Conservation (phyloP, 306 rosid genomes). For the Styphnolobium japonicum region DNA sequence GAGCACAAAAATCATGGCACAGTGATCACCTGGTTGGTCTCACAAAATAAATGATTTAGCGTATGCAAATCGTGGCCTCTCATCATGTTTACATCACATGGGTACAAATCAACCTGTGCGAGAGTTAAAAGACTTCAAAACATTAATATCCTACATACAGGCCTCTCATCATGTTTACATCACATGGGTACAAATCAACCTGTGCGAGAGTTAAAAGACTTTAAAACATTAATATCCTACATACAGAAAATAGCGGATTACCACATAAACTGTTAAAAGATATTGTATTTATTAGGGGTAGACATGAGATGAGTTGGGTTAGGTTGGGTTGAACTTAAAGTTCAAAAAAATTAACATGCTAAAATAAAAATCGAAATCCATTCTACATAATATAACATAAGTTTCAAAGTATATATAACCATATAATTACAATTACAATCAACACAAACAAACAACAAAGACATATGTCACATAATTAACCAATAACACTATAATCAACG, state of each 20-base stretch:
- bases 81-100: not conserved
- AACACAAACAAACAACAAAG: too few relatives aligned
- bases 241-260: not conserved
- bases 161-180: not conserved
- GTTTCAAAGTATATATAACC: too few relatives aligned
- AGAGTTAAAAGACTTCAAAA: not conserved
- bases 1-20: constrained; percentile 2
- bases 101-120: not conserved
- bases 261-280: too few relatives aligned
- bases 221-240: not conserved
- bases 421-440: too few relatives aligned
- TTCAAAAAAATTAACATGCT: too few relatives aligned
- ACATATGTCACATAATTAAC: too few relatives aligned
- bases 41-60: not conserved
- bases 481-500: too few relatives aligned
- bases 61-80: not conserved
- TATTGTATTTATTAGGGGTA: too few relatives aligned
- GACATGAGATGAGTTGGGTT: too few relatives aligned
- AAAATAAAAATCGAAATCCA: too few relatives aligned
- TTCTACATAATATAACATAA: too few relatives aligned
- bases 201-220: not conserved
- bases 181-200: not conserved
- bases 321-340: too few relatives aligned
- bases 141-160: not conserved
- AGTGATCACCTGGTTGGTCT: not conserved